Evolutionary conservation across 352 stramenopile species (phyloP), one percentile per base, ranked within the genome.

Genomic region (Phytophthora chlamydospora): DNA sequence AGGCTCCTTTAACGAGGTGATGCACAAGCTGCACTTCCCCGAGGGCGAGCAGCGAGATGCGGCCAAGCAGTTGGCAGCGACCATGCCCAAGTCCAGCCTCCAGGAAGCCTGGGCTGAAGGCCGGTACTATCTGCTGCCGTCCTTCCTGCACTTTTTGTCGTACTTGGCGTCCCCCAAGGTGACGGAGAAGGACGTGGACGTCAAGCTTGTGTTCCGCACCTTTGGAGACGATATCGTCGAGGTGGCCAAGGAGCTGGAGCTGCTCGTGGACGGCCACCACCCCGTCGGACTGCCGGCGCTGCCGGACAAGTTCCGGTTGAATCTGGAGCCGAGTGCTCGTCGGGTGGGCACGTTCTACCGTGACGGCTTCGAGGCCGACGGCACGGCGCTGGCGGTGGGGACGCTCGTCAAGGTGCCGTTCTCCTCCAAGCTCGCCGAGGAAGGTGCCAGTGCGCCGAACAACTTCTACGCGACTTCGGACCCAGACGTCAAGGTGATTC

Each of bases 51-150:
- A 76, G 47, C 80, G 81, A 13, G 72, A 89, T 10, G 67, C 78
- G 0, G 84, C 86, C 17, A 76, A 83, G 36, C 36, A 75, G 29
- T 57, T 79, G 17, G 81, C 83, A 3, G 50, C 45, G 7, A 66
- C 44, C 17, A 60, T 94, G 65, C 69, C 80, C 2, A 52, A 46
- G 43, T 90, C 77, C 10, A 56, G 72, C 14, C 71, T 93, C 3
- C 82, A 91, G 39, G 80, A 93, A 38, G 83, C 83, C 1, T 95
- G 76, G 72, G 63, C 64, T 38, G 73, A 90, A 29, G 86, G 86
- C 24, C 72, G 73, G n/a, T 95, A 90, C 69, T 94, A 93, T 50
- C 44, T 95, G 54, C 60, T 95, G 35, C 87, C 87, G 39, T 95
- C 87, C 9, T 95, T 95, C 45, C 51, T 95, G 17, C 58, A 77